A percentile compares a stretch with the other conserved stretches of the same genome.
Conservation (phyloP, 169 alveolate species). For the Plasmodium reichenowi region DNA sequence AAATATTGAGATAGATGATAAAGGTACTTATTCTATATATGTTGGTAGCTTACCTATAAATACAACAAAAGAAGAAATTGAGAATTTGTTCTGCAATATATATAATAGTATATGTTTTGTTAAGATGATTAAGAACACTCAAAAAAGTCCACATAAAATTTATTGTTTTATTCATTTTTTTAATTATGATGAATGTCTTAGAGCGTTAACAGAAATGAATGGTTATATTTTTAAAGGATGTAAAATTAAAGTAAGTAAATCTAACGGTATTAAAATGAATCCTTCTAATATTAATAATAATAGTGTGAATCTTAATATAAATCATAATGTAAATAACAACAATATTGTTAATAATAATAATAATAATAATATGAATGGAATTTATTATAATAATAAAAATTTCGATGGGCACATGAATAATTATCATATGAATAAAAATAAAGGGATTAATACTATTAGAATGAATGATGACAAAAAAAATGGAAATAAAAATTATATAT, state of each 20-base stretch:
- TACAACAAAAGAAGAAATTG: constrained; percentile 73
- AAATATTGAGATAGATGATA: constrained; percentile 66
- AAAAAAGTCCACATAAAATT: constrained; percentile 56
- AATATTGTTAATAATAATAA: constrained; percentile 19
- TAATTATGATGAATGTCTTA: constrained; percentile 65
- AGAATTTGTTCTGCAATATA: constrained; percentile 28
- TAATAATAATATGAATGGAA: constrained; percentile 12
- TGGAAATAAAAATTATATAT: not conserved
- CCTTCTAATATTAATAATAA: not conserved
- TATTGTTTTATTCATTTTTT: constrained; percentile 73
- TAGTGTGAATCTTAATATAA: not conserved
- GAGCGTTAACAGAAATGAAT: constrained; percentile 67
- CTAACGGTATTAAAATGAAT: constrained; percentile 39
- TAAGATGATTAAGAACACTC: constrained; percentile 51
- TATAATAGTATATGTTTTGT: constrained; percentile 69
- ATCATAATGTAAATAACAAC: constrained; percentile 14
- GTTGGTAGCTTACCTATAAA: constrained; percentile 68
- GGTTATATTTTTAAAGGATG: constrained; percentile 59
- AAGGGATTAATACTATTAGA: not conserved
- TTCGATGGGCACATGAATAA: not conserved
- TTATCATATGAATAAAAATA: too few relatives aligned
- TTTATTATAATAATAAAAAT: not conserved
- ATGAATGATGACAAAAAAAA: constrained; percentile 1
- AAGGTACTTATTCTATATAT: constrained; percentile 73
- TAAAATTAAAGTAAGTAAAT: constrained; percentile 69